Base-by-base conservation (phyloP, 2,329 filamentous ascomycete genomes). In the Pseudogymnoascus sp. region DNA sequence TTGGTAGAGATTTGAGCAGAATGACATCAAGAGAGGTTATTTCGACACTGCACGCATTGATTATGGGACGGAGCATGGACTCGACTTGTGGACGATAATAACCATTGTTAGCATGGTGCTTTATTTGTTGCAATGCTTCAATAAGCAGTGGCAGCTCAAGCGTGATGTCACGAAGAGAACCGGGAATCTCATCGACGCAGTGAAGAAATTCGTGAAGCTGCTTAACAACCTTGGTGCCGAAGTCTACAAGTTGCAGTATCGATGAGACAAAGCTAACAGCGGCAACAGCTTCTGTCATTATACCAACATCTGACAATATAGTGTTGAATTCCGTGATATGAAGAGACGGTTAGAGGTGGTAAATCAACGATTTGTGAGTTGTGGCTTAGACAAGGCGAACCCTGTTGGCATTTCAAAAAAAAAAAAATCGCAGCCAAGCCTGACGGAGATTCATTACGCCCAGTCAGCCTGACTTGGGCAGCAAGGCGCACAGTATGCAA, bases 201-300 rank as follows among this genome's bases (percentile, higher is more conserved):
- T 35, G 42, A n/a, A 59, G 53, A 44, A 67, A 68, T 21, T 68
- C 63, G 40, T 67, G 33, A 7, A 69, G 62, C n/a, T 64, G 62
- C 44, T 61, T 65, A 31, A 66, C 64, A 11, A 69, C 53, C 38
- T 61, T 68, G 4, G 59, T 60, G 14, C 64, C 61, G 50, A 65
- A 69, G 26, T 64, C 64, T 26, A 64, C 63, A 4, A 69, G 59
- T 16, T 68, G 64, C 24, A 62, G 14, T 35, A 67, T 62, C 26
- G 65, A 59, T 35, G 64, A 61, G 8, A 65, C 56, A 10, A 68
- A 37, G 47, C 66, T 61, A 16, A 68, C 40, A 61, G 60, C 24
- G 66, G 63, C 10, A 11, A 68, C 40, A 3, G 64, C 63, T 61
- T 68, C 66, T 6, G 66, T 62, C 65, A 68, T 68, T 63, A 11